These are phyloP conservation scores for Tolypocladium amazonense DNA, from an alignment of 2,329 filamentous ascomycete genomes.

Conservation along the genomic window DNA sequence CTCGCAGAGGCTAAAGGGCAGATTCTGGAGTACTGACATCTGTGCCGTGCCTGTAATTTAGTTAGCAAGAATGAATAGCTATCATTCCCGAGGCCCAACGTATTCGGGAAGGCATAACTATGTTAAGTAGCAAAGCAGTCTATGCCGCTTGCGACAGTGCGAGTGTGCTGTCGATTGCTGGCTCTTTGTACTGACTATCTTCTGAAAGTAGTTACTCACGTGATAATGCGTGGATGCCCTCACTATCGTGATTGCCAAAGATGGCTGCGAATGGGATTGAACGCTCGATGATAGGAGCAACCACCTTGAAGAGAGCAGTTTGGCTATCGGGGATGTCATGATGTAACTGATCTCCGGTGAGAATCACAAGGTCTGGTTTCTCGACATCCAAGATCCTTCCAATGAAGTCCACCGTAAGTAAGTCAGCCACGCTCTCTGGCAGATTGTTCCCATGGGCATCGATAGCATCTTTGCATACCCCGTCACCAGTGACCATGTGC, in stretches of 20 bases:
- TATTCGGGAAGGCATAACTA: background rate
- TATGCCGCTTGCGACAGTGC: background rate
- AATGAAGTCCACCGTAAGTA: conserved; percentile 57
- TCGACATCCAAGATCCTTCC: conserved; percentile 56
- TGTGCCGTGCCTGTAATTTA: conserved; percentile 16
- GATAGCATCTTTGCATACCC: conserved; percentile 18
- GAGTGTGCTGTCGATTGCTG: background rate
- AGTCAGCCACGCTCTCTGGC: conserved; percentile 51
- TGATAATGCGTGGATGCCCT: conserved; percentile 36
- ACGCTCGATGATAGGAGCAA: conserved; percentile 52
- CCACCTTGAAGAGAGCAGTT: conserved; percentile 45
- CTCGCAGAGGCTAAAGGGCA: conserved; percentile 16
- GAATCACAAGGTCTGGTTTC: conserved; percentile 57
- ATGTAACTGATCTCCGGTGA: conserved; percentile 58
- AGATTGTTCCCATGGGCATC: conserved; percentile 19
- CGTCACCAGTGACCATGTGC: conserved; percentile 19
- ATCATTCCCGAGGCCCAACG: background rate
- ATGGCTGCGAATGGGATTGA: conserved; percentile 61
- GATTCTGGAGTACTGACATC: conserved; percentile 15
- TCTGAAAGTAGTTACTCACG: conserved; percentile 21
- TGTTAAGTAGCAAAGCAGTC: background rate
- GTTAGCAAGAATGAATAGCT: background rate
- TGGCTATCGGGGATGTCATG: conserved; percentile 19
- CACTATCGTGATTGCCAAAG: conserved; percentile 65
- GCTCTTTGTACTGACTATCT: conserved; percentile 13